Conservation (phyloP, 768 basidiomycete genomes). For the Lyophyllum decastes region DNA sequence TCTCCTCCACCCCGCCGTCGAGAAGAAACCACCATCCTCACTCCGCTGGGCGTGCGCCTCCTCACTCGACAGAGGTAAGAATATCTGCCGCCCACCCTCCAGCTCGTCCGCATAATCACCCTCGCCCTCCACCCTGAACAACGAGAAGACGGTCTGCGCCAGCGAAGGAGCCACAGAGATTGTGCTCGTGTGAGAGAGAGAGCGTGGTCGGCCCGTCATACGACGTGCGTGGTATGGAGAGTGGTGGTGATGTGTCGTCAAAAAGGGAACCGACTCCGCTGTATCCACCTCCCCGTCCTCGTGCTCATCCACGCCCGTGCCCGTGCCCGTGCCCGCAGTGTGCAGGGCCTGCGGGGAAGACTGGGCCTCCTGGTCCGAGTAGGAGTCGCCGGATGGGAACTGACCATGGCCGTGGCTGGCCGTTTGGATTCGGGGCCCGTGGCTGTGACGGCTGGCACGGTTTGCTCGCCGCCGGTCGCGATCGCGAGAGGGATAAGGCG, state of each 20-base stretch:
- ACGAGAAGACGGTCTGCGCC: conserved; percentile 66
- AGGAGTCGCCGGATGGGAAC: conserved; percentile 33
- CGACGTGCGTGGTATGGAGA: conserved; percentile 18
- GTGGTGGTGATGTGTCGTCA: conserved; percentile 22
- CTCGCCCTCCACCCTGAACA: conserved; percentile 57
- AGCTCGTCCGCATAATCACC: conserved; percentile 34
- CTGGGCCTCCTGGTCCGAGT: conserved; percentile 33
- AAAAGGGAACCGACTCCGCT: conserved; percentile 52
- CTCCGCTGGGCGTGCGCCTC: conserved; percentile 11
- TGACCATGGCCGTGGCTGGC: conserved; percentile 27
- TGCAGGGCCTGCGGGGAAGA: conserved; percentile 23
- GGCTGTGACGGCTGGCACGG: conserved; percentile 26
- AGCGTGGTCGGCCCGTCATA: conserved; percentile 42
- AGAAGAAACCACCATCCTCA: conserved; percentile 29
- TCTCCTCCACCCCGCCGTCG: conserved; percentile 40
- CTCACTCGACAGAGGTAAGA: conserved; percentile 10
- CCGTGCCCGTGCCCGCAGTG: conserved; percentile 21
- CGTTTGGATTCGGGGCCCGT: conserved; percentile 22
- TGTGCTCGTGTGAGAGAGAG: conserved; percentile 58
- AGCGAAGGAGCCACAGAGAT: conserved; percentile 63
- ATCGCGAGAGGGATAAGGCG: conserved; percentile 61
- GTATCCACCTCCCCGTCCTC: conserved; percentile 32
- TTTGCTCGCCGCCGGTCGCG: conserved; percentile 42
- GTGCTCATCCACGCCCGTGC: conserved; percentile 23
- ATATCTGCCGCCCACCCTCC: conserved; percentile 14